phyloP scores from a whole-genome alignment of 2,329 filamentous ascomycete species.

The Coniochaeta sp. region DNA sequence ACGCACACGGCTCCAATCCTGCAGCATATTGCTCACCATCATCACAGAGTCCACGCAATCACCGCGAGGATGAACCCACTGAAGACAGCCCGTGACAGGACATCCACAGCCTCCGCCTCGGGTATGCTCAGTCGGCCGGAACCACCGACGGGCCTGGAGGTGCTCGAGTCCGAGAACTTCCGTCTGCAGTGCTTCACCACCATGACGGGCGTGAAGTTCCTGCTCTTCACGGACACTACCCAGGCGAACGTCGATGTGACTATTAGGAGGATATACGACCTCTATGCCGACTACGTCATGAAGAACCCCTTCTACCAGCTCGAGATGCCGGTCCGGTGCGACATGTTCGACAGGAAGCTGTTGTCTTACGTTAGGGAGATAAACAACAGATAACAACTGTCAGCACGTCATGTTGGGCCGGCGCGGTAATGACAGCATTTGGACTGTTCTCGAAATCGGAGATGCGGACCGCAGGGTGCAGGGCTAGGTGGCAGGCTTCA shows the following conservation, averaged over 20 bases:
- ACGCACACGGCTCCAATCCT: constrained; percentile 13
- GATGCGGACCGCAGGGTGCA: background rate
- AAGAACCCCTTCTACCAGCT: constrained; percentile 99
- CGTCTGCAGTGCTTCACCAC: constrained; percentile 95
- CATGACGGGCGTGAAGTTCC: constrained; percentile 87
- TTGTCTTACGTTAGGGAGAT: constrained; percentile 71
- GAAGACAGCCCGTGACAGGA: constrained; percentile 25
- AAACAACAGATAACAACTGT: constrained; percentile 42
- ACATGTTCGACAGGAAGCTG: constrained; percentile 86
- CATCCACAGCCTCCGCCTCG: constrained; percentile 25
- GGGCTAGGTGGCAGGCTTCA: background rate
- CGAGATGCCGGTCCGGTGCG: constrained; percentile 94
- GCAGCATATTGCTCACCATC: background rate
- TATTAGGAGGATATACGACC: constrained; percentile 80
- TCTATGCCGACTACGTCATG: constrained; percentile 97
- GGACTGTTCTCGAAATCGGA: background rate
- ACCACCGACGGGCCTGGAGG: constrained; percentile 73
- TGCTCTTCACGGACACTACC: constrained; percentile 86
- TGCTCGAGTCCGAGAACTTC: constrained; percentile 90
- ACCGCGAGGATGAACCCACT: constrained; percentile 56
- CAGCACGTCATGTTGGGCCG: constrained; percentile 8
- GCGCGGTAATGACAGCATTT: background rate
- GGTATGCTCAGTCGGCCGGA: constrained; percentile 19
- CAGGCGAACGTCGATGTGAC: constrained; percentile 83
- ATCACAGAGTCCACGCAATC: constrained; percentile 59